Percentiles rank a stretch among this genome's conserved stretches.
These are phyloP conservation scores for Dictyostelium intermedium DNA, from an alignment of 78 protist genomes.

Conservation along the genomic window DNA sequence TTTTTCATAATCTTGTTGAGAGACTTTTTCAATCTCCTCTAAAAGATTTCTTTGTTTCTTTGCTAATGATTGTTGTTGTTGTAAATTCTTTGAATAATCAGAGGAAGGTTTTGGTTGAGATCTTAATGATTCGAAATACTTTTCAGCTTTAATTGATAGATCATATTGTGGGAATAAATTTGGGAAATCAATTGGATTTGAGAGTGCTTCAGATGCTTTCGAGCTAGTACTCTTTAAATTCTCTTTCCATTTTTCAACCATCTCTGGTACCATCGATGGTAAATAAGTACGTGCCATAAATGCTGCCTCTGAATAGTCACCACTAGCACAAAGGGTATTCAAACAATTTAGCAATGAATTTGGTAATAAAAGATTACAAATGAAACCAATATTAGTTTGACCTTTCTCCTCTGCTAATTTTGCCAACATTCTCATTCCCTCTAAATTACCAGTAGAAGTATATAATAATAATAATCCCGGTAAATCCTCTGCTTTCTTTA, in stretches of 20 bases:
- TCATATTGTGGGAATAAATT: constrained; percentile 82
- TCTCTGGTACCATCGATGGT: constrained; percentile 58
- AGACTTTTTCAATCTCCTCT: background rate
- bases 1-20: background rate
- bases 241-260: constrained; percentile 72
- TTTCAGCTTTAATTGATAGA: constrained; percentile 19
- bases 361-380: constrained; percentile 39
- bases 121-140: constrained; percentile 1
- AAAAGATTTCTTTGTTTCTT: constrained; percentile 3
- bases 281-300: constrained; percentile 95
- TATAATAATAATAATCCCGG: constrained; percentile 90
- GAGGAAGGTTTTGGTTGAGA: background rate
- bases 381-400: constrained; percentile 84
- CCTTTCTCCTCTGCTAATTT: constrained; percentile 46
- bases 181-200: constrained; percentile 78
- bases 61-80: background rate
- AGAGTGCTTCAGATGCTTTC: constrained; percentile 70
- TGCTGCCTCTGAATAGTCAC: constrained; percentile 94
- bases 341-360: constrained; percentile 83
- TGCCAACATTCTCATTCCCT: constrained; percentile 60
- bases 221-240: constrained; percentile 41
- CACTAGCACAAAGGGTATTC: constrained; percentile 76
- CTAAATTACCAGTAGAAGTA: constrained; percentile 76
- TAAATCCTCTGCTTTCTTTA: constrained; percentile 87
- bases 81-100: background rate